A percentile compares a stretch with the other conserved stretches of the same genome.
phyloP scores from a whole-genome alignment of 768 basidiomycete genomes.

The Sporobolomyces roseus region DNA sequence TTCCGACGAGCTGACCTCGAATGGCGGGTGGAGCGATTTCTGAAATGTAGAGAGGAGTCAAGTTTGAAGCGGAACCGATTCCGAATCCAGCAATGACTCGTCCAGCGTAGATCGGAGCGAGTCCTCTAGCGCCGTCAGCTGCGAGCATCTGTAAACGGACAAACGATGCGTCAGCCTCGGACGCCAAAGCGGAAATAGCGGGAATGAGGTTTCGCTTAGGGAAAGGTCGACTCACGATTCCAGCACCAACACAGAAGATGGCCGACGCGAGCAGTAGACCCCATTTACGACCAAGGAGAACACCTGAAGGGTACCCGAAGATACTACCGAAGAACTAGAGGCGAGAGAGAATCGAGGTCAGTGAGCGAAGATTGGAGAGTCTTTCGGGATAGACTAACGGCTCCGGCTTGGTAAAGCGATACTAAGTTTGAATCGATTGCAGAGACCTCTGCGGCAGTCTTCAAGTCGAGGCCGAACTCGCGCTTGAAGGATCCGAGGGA shows the following conservation, averaged over 20 bases:
- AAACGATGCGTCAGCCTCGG: conserved; percentile 44
- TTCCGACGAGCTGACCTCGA: conserved; percentile 53
- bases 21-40: conserved; percentile 50
- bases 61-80: conserved; percentile 49
- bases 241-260: conserved; percentile 63
- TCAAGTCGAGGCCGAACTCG: conserved; percentile 52
- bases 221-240: conserved; percentile 52
- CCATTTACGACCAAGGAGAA: conserved; percentile 56
- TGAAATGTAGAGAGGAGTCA: conserved; percentile 53
- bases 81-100: conserved; percentile 53
- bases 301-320: conserved; percentile 57
- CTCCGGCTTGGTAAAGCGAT: conserved; percentile 54
- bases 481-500: conserved; percentile 52
- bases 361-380: conserved; percentile 57
- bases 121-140: conserved; percentile 26
- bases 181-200: conserved; percentile 51
- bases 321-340: conserved; percentile 64
- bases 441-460: conserved; percentile 44
- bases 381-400: conserved; percentile 47
- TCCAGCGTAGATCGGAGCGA: conserved; percentile 52
- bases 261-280: conserved; percentile 54
- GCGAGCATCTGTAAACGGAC: conserved; percentile 49
- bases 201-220: conserved; percentile 50
- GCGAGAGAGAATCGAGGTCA: background rate
- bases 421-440: conserved; percentile 54